phyloP scores from a whole-genome alignment of 148 eudicot genomes.

The Vaccinium darrowii region DNA sequence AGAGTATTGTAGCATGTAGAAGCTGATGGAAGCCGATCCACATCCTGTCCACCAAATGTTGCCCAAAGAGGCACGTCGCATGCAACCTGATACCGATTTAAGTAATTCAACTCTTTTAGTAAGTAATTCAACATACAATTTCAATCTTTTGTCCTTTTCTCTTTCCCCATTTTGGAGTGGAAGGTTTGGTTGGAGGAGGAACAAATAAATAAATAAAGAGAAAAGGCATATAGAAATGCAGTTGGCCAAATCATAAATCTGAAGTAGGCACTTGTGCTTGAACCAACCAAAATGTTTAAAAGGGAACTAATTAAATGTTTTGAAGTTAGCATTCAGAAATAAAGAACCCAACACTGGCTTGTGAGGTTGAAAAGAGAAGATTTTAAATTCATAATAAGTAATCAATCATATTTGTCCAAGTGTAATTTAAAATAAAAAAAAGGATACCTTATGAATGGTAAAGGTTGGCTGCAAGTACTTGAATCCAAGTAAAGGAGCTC shows the following conservation, averaged over 20 bases:
- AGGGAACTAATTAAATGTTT: background rate
- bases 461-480: slow-evolving; percentile 93
- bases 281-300: background rate
- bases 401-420: background rate
- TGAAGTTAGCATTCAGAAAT: background rate
- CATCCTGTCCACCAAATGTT: slow-evolving; percentile 91
- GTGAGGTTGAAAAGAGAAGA: background rate
- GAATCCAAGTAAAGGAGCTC: slow-evolving; percentile 95
- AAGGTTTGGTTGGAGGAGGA: background rate
- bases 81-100: slow-evolving; percentile 52
- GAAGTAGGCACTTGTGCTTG: background rate
- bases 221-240: slow-evolving; percentile 3
- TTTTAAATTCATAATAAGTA: background rate
- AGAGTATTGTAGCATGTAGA: slow-evolving; percentile 98
- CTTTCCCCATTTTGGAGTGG: background rate
- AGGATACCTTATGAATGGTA: slow-evolving; percentile 86
- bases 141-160: background rate
- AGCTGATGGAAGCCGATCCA: slow-evolving; percentile 98
- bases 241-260: background rate
- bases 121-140: background rate
- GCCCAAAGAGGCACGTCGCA: slow-evolving; percentile 95
- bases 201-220: background rate
- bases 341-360: background rate
- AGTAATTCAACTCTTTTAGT: background rate
- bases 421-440: background rate